These are phyloP conservation scores for Cystobasidiopsis lactophilus DNA, from an alignment of 768 basidiomycete genomes.

Conservation along the genomic window DNA sequence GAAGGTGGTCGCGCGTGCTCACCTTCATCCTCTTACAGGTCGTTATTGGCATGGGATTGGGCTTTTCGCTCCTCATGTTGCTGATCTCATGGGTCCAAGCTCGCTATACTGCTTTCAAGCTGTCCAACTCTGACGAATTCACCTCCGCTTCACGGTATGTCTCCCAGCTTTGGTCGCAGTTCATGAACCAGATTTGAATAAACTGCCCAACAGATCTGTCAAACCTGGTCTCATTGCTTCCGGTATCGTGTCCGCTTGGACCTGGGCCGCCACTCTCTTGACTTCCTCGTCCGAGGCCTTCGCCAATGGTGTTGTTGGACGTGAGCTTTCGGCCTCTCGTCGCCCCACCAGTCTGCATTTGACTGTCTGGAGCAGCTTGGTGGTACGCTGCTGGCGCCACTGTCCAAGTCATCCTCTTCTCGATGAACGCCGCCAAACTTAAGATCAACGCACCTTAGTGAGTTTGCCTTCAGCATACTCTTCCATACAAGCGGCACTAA, in stretches of 20 bases:
- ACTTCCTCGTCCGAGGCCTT: slow-evolving; percentile 13
- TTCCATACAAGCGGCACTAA: no score
- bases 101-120: slow-evolving; percentile 52
- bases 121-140: slow-evolving; percentile 45
- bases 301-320: slow-evolving; percentile 45
- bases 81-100: neutral
- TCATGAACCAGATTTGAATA: no score
- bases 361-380: no score
- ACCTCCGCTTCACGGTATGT: slow-evolving; percentile 26
- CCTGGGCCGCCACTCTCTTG: slow-evolving; percentile 25
- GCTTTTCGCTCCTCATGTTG: slow-evolving; percentile 6
- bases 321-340: no score
- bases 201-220: no score
- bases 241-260: slow-evolving; percentile 58
- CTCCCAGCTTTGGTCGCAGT: no score
- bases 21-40: no score
- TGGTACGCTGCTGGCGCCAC: no score
- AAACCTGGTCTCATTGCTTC: slow-evolving; percentile 82
- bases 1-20: no score
- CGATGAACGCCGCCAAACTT: slow-evolving; percentile 63
- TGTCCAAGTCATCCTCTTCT: slow-evolving; percentile 69
- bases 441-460: slow-evolving; percentile 69
- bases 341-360: no score
- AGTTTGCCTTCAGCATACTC: no score
- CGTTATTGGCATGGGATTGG: slow-evolving; percentile 4